Conservation (phyloP, 768 basidiomycete genomes). For the Dendrothele bispora region DNA sequence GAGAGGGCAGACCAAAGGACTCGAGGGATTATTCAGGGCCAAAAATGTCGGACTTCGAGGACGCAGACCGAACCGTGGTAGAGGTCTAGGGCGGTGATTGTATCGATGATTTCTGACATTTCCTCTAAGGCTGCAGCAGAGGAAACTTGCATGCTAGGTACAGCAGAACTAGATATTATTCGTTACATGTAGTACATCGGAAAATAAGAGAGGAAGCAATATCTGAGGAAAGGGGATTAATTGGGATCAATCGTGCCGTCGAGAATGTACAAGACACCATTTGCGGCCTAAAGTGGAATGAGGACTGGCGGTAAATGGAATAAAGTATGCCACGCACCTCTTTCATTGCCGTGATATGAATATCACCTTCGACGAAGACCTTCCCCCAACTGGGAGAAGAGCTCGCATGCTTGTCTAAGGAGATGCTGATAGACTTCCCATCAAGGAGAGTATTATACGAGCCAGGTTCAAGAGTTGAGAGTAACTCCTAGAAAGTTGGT, state of each 20-base stretch:
- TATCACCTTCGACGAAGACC: constrained; percentile 54
- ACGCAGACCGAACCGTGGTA: too few relatives aligned
- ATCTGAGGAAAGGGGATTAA: too few relatives aligned
- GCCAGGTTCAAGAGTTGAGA: constrained; percentile 42
- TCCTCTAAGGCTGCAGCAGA: too few relatives aligned
- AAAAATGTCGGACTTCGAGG: too few relatives aligned
- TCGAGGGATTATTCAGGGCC: too few relatives aligned
- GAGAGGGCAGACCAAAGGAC: constrained; percentile 2
- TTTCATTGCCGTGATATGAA: constrained; percentile 57
- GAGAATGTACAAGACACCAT: constrained; percentile 44
- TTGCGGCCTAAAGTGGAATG: constrained; percentile 31
- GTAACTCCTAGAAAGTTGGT: constrained; percentile 38
- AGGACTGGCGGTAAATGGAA: neutral
- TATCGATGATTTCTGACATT: too few relatives aligned
- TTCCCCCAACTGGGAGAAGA: constrained; percentile 55
- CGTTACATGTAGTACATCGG: too few relatives aligned
- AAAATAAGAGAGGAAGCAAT: too few relatives aligned
- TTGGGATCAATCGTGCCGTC: constrained; percentile 33
- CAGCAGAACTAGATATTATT: too few relatives aligned
- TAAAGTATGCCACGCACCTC: constrained; percentile 43
- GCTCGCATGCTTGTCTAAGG: constrained; percentile 31
- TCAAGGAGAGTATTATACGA: constrained; percentile 60
- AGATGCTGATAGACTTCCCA: constrained; percentile 59
- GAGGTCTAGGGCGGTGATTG: too few relatives aligned
- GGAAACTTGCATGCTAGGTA: too few relatives aligned